Evolutionary conservation across 257 asterid genomes (phyloP).

Genomic region (Solanum paucissectum): DNA sequence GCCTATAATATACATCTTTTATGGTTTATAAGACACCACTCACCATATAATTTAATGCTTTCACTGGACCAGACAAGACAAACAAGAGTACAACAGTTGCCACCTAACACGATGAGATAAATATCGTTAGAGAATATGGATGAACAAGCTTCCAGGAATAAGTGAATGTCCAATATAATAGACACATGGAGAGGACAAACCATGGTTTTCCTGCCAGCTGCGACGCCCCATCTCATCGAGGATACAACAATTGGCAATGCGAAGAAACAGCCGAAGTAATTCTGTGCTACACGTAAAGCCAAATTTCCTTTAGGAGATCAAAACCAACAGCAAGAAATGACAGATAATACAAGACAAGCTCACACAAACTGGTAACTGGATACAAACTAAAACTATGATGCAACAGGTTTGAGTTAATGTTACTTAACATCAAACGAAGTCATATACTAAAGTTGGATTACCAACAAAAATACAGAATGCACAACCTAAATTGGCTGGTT

Average conservation of each 20-base stretch:
- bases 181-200: constrained; percentile 16
- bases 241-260: constrained; percentile 89
- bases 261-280: constrained; percentile 81
- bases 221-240: constrained; percentile 87
- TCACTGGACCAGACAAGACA: constrained; percentile 90
- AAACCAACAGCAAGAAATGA: not conserved
- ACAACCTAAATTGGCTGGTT: not conserved
- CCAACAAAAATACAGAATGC: not conserved
- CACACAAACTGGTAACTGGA: not conserved
- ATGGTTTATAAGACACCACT: constrained; percentile 5
- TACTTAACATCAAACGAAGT: not conserved
- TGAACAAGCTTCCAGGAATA: not conserved
- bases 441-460: not conserved
- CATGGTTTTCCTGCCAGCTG: constrained; percentile 95
- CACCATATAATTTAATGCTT: constrained; percentile 84
- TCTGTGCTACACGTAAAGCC: constrained; percentile 26
- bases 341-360: not conserved
- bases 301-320: not conserved
- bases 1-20: not conserved
- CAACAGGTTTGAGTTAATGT: not conserved
- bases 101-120: constrained; percentile 38
- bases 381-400: not conserved
- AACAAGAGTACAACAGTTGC: constrained; percentile 74
- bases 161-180: not conserved
- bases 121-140: not conserved